A percentile compares a stretch with the other conserved stretches of the same genome.
Evolutionary conservation across 2,329 filamentous ascomycete species (phyloP).

Genomic region (Fusarium nodosum): DNA sequence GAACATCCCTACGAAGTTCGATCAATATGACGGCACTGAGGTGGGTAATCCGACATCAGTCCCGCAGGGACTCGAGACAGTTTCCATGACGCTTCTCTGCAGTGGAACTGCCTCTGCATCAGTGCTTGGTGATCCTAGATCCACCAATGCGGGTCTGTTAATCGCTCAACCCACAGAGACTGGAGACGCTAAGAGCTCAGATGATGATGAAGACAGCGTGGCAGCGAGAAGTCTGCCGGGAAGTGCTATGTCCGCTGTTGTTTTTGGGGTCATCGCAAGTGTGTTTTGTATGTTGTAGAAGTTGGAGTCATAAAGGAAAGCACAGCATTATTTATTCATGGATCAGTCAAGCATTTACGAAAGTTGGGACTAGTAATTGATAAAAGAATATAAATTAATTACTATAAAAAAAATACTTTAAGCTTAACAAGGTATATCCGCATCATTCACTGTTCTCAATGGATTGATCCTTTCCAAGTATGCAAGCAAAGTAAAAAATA

Average conservation of each 20-base stretch:
- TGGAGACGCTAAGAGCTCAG: neutral
- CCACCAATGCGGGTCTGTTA: neutral
- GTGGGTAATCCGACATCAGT: neutral
- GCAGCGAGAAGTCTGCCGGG: neutral
- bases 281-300: neutral
- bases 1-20: neutral
- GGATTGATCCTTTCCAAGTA: too few species aligned
- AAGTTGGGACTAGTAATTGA: too few species aligned
- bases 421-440: too few species aligned
- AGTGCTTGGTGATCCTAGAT: neutral
- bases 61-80: neutral
- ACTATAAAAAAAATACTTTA: too few species aligned
- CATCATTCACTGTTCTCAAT: too few species aligned
- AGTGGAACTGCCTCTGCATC: neutral
- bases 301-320: neutral
- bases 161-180: neutral
- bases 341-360: too few species aligned
- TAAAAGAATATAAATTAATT: too few species aligned
- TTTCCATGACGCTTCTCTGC: neutral
- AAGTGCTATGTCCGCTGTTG: too few species aligned
- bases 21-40: neutral
- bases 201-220: neutral
- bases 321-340: too few species aligned
- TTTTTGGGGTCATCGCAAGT: neutral
- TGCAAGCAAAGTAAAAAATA: neutral